Base-by-base conservation (phyloP, 768 basidiomycete species). In the Leccinum sublutescens region DNA sequence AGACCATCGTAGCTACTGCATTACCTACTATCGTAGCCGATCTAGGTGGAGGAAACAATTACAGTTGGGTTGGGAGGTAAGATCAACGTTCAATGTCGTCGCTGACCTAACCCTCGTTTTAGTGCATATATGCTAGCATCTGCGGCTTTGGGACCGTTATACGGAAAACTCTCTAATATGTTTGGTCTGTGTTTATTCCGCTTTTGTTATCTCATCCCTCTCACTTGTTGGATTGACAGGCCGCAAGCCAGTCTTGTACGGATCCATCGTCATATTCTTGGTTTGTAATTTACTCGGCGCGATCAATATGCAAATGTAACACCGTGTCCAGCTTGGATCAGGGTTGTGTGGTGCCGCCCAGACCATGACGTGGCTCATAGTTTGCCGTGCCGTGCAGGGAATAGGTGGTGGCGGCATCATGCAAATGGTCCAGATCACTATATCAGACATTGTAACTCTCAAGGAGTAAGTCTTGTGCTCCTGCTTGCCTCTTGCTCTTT, bases 61-160 rank as follows among this genome's bases (percentile, higher is more conserved):
- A 83, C 59, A 74, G 78, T 14, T 83, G 81, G 82, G 79, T 83
- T 9, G 78, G 80, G 47, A 79, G 73, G 78, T 78, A 54, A 14
- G 64, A 52, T 45, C 34, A 15, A 31, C 15, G 8, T 12, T 34
- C 15, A 12, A 12, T 56, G 17, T 50, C 52, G 25, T 25, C 31
- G 14, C 10, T 50, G 29, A 45, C 45, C 31, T 21, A 36, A 34
- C 36, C 11, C n/a, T 56, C 15, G 23, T 34, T 38, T 21, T 54
- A 80, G 80, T 58, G 76, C 80, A 27, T 83, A 82, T 60, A 71
- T 83, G 17, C 73, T 83, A n/a, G 74, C 79, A 1, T 71, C 77
- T 14, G 74, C 77, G 33, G 64, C 78, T 2, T 65, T 80, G 15
- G 71, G 75, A 2, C 79, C 81, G 0, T 21, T 80, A 11, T 83